Evolutionary conservation across 805 yeast species (phyloP).

Genomic region (Spathaspora gorwiae): DNA sequence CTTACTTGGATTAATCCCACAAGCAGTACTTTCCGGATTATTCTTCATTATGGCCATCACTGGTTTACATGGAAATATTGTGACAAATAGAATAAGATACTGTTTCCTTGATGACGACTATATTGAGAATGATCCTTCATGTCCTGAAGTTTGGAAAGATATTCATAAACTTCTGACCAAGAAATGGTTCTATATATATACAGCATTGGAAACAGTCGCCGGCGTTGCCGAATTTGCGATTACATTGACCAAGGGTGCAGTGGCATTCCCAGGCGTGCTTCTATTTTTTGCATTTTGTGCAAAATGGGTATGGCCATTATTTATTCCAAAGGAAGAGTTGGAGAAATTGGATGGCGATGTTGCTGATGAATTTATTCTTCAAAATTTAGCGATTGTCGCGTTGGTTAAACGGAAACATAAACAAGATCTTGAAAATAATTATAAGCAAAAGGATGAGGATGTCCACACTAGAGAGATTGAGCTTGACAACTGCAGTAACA

Average conservation of each 20-base stretch:
- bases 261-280: slow-evolving; percentile 88
- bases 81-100: slow-evolving; percentile 59
- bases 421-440: slow-evolving; percentile 2
- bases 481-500: not conserved
- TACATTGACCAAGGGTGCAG: slow-evolving; percentile 83
- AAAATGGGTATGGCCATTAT: slow-evolving; percentile 51
- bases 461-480: not conserved
- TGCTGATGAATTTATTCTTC: slow-evolving; percentile 52
- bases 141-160: slow-evolving; percentile 31
- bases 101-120: slow-evolving; percentile 53
- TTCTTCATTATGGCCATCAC: slow-evolving; percentile 91
- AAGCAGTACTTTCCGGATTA: slow-evolving; percentile 86
- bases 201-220: slow-evolving; percentile 58
- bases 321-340: slow-evolving; percentile 62
- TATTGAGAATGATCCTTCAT: slow-evolving; percentile 29
- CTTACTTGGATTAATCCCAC: slow-evolving; percentile 83
- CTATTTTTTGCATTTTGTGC: slow-evolving; percentile 66
- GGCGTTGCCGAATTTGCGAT: slow-evolving; percentile 80
- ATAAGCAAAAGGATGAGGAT: slow-evolving; percentile 2
- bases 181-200: slow-evolving; percentile 53
- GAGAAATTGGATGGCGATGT: slow-evolving; percentile 61
- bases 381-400: slow-evolving; percentile 31
- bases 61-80: slow-evolving; percentile 65
- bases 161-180: slow-evolving; percentile 23
- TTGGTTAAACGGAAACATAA: slow-evolving; percentile 4